These are phyloP conservation scores for Porphyrellus cyaneotinctus DNA, from an alignment of 768 basidiomycete species.

Conservation along the genomic window DNA sequence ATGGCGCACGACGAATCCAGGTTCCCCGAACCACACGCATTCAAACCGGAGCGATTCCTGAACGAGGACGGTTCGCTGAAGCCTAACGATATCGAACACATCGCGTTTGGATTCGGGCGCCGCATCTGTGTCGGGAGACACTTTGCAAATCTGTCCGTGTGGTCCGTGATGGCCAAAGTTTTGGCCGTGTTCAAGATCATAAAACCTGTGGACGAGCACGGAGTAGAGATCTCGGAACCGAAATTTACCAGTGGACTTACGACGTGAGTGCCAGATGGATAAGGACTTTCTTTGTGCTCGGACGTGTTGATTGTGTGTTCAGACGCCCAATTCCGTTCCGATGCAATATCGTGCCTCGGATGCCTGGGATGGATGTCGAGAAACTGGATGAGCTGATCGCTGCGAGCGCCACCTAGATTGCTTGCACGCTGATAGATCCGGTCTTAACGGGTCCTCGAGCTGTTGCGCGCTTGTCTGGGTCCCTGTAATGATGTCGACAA, in stretches of 20 bases:
- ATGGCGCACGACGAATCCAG: constrained; percentile 20
- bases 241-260: background rate
- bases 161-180: constrained; percentile 12
- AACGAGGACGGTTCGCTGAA: constrained; percentile 23
- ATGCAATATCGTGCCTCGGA: constrained; percentile 5
- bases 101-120: constrained; percentile 25
- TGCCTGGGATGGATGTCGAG: background rate
- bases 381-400: constrained; percentile 5
- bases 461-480: background rate
- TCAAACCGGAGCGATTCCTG: constrained; percentile 39
- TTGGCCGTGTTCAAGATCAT: constrained; percentile 14
- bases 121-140: constrained; percentile 22
- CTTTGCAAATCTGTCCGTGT: constrained; percentile 19
- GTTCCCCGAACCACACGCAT: constrained; percentile 34
- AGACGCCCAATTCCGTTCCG: constrained; percentile 8
- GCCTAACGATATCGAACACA: background rate
- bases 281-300: too few species aligned
- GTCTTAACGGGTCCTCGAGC: background rate
- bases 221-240: constrained; percentile 7
- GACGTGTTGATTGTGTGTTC: background rate
- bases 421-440: background rate
- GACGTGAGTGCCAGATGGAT: constrained; percentile 6
- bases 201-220: constrained; percentile 8
- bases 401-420: background rate
- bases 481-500: background rate